Percentiles rank a stretch among this genome's conserved stretches.
Conservation (phyloP, 2,329 filamentous ascomycete genomes). For the Coniochaeta sp. region DNA sequence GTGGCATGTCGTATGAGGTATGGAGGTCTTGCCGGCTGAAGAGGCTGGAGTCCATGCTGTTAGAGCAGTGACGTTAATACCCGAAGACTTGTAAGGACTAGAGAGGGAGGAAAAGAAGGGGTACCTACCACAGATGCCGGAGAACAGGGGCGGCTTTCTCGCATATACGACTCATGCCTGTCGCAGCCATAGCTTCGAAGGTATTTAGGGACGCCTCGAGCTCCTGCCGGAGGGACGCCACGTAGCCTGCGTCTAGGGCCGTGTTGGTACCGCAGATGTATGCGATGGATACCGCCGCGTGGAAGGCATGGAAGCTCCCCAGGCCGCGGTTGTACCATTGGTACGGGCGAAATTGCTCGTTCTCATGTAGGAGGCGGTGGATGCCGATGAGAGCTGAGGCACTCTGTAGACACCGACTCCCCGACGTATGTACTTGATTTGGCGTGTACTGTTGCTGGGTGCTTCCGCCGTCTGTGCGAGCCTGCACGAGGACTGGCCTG, state of each 20-base stretch:
- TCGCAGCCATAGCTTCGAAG: background rate
- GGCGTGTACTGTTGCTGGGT: background rate
- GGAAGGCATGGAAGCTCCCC: constrained; percentile 2
- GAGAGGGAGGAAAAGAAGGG: background rate
- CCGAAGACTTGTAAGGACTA: background rate
- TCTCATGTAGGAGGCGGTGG: background rate
- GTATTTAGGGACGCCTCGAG: background rate
- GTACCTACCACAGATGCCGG: background rate
- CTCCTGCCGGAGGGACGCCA: background rate
- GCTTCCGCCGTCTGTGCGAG: background rate
- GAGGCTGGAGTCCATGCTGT: background rate
- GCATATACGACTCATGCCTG: constrained; percentile 1
- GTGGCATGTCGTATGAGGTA: background rate
- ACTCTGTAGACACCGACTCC: background rate
- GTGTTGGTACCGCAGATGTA: background rate
- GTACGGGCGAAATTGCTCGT: background rate
- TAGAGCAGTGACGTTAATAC: background rate
- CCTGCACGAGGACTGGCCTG: background rate
- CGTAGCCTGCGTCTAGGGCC: background rate
- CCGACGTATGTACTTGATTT: background rate
- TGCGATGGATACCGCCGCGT: constrained; percentile 2
- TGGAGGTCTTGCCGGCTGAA: background rate
- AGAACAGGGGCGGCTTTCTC: constrained; percentile 3
- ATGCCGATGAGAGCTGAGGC: background rate
- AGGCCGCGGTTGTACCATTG: constrained; percentile 2